Conservation (phyloP, 768 basidiomycete species). For the Cyclocybe aegerita region DNA sequence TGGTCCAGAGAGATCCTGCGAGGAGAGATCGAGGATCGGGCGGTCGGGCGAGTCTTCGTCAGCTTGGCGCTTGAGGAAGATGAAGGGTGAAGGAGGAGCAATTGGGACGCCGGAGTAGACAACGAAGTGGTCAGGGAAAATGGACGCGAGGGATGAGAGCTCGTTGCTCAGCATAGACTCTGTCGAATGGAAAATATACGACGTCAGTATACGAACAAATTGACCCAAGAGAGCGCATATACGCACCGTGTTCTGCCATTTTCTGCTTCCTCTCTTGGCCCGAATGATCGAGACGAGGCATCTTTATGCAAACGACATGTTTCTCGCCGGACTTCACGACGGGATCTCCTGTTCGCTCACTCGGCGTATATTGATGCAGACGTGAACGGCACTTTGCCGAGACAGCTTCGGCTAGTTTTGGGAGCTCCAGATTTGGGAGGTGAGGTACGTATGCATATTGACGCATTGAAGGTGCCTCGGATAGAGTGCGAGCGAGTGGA, state of each 20-base stretch:
- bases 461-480: constrained; percentile 49
- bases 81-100: constrained; percentile 31
- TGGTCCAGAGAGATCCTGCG: constrained; percentile 1
- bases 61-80: constrained; percentile 39
- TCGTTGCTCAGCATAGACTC: constrained; percentile 46
- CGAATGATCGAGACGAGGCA: constrained; percentile 50
- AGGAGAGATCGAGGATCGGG: constrained; percentile 23
- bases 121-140: constrained; percentile 63
- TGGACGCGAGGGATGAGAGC: constrained; percentile 45
- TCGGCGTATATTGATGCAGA: constrained; percentile 40
- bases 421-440: constrained; percentile 24
- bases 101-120: constrained; percentile 50
- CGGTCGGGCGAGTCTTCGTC: constrained; percentile 19
- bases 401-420: constrained; percentile 41
- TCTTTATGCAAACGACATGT: constrained; percentile 54
- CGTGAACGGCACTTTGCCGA: constrained; percentile 54
- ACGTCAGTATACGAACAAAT: not conserved
- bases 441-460: constrained; percentile 62
- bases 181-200: constrained; percentile 16
- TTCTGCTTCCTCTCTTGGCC: constrained; percentile 43
- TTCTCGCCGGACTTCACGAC: constrained; percentile 39
- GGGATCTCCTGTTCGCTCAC: constrained; percentile 26
- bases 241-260: constrained; percentile 57
- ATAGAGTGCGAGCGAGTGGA: constrained; percentile 47
- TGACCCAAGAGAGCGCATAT: not conserved